Evolutionary conservation across 2,329 filamentous ascomycete genomes (phyloP).

Genomic region (Ophiostoma tasmaniense): DNA sequence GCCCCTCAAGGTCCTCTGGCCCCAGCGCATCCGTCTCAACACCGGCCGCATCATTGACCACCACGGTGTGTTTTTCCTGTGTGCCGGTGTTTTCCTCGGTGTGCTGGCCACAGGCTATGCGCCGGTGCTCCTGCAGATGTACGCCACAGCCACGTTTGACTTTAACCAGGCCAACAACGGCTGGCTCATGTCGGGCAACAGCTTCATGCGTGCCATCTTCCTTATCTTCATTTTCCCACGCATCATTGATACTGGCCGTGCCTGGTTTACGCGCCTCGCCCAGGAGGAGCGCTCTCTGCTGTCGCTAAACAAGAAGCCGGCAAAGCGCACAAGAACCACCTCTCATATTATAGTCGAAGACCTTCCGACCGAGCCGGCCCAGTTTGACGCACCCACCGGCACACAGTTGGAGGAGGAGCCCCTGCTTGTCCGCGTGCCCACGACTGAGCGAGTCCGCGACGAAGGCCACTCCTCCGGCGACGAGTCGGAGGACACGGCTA

Average conservation of each 20-base stretch:
- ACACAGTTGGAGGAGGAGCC: conserved; percentile 40
- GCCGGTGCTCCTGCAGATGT: conserved; percentile 52
- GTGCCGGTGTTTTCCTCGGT: conserved; percentile 56
- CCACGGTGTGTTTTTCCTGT: conserved; percentile 56
- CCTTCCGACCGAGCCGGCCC: conserved; percentile 32
- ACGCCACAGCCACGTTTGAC: conserved; percentile 46
- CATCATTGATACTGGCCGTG: conserved; percentile 35
- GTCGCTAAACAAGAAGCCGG: neutral
- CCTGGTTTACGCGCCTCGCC: conserved; percentile 22
- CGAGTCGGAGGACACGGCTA: neutral
- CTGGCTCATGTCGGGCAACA: conserved; percentile 48
- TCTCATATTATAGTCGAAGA: conserved; percentile 7
- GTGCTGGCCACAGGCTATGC: conserved; percentile 61
- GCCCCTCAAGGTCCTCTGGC: conserved; percentile 52
- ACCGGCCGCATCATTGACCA: conserved; percentile 46
- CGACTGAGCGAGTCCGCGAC: conserved; percentile 13
- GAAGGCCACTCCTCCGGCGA: conserved; percentile 12
- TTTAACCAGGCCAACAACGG: conserved; percentile 50
- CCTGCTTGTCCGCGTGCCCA: conserved; percentile 19
- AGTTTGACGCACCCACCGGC: conserved; percentile 35
- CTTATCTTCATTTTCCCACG: conserved; percentile 46
- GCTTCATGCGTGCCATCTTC: conserved; percentile 46
- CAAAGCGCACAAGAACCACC: neutral
- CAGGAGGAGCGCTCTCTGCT: conserved; percentile 2
- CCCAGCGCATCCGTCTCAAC: conserved; percentile 43